Percentiles rank a stretch among this genome's conserved stretches.
These are phyloP conservation scores for Silene latifolia DNA, from an alignment of 148 eudicot species.

Conservation along the genomic window DNA sequence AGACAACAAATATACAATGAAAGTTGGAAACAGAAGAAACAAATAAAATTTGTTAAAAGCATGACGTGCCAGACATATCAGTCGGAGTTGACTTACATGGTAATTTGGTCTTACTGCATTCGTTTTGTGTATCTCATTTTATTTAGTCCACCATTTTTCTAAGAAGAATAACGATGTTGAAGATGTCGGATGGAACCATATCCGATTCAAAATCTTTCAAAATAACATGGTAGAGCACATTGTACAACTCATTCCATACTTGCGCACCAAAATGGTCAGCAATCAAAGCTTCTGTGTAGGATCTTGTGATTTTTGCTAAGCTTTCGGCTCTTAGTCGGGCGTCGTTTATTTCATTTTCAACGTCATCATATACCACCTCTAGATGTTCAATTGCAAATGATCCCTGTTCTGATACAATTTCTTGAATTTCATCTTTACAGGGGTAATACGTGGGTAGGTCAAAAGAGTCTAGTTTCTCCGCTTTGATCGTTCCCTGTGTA, in stretches of 20 bases:
- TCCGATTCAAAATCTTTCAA: neutral
- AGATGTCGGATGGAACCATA: neutral
- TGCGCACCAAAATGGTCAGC: slow-evolving; percentile 27
- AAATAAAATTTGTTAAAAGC: too few relatives aligned
- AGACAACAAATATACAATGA: too few relatives aligned
- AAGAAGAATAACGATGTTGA: neutral
- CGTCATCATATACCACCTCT: slow-evolving; percentile 12
- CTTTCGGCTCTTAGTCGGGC: neutral
- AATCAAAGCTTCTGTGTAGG: slow-evolving; percentile 13
- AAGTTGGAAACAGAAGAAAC: too few relatives aligned
- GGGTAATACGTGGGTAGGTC: slow-evolving; percentile 27
- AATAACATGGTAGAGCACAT: slow-evolving; percentile 5
- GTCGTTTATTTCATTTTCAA: neutral
- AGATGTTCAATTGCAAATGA: slow-evolving; percentile 22
- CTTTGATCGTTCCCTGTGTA: slow-evolving; percentile 22
- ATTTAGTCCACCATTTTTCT: neutral
- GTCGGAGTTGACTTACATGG: too few relatives aligned
- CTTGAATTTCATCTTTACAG: slow-evolving; percentile 26
- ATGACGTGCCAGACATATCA: too few relatives aligned
- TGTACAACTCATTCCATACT: slow-evolving; percentile 10
- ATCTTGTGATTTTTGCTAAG: slow-evolving; percentile 19
- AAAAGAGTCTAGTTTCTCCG: slow-evolving; percentile 30
- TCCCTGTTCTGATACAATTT: slow-evolving; percentile 15
- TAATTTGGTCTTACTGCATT: too few relatives aligned
- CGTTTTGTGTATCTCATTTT: too few relatives aligned